Evolutionary conservation across 1,139 yeast genomes (phyloP).

Genomic region (Yamadazyma dendronema): DNA sequence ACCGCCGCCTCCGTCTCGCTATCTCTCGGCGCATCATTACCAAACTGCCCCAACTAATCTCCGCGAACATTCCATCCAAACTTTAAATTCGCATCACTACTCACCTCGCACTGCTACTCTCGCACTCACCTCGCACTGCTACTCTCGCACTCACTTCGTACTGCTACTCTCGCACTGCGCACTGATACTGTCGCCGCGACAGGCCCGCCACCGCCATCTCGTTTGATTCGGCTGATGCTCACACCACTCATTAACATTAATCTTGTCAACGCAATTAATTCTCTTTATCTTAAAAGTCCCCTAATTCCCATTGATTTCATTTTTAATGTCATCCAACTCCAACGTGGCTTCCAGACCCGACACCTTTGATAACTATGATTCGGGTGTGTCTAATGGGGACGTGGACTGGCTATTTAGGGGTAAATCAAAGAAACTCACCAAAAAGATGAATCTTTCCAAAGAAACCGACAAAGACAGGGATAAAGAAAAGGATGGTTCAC

Average conservation of each 20-base stretch:
- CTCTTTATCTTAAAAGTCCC: too few species aligned
- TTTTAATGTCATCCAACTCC: slow-evolving; percentile 7
- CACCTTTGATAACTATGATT: slow-evolving; percentile 20
- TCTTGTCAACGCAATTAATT: too few species aligned
- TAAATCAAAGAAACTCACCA: slow-evolving; percentile 55
- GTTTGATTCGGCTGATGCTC: neutral
- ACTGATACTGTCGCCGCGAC: neutral
- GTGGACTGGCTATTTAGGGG: slow-evolving; percentile 77
- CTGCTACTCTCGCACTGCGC: neutral
- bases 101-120: too few species aligned
- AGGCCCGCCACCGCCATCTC: neutral
- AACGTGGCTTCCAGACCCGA: slow-evolving; percentile 7
- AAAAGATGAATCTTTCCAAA: slow-evolving; percentile 20
- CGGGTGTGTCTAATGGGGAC: slow-evolving; percentile 69
- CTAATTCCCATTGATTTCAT: too few species aligned
- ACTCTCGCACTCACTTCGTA: too few species aligned
- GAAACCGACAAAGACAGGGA: slow-evolving; percentile 10
- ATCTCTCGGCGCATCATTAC: too few species aligned
- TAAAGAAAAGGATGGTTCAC: slow-evolving; percentile 6
- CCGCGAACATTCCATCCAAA: too few species aligned
- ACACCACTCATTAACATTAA: too few species aligned
- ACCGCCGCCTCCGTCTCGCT: too few species aligned
- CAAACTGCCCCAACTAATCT: too few species aligned
- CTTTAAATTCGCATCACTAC: too few species aligned
- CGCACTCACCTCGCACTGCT: too few species aligned